Evolutionary conservation across 768 basidiomycete species (phyloP).

Genomic region (Sutorius australiensis): DNA sequence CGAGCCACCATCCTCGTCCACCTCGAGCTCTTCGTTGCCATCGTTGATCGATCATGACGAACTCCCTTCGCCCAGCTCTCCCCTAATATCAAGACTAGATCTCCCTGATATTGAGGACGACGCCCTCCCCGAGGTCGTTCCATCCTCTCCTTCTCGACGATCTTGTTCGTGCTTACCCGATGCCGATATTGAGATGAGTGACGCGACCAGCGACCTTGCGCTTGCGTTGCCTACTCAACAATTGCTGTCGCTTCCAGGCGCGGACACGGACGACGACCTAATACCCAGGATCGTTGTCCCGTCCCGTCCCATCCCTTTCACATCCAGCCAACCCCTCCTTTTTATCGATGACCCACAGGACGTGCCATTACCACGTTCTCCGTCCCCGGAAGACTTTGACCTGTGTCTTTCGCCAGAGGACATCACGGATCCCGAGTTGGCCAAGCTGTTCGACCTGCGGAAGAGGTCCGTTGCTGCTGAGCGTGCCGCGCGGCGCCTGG

Average conservation of each 20-base stretch:
- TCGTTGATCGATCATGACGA: slow-evolving; percentile 26
- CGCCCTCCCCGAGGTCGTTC: slow-evolving; percentile 14
- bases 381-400: slow-evolving; percentile 41
- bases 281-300: slow-evolving; percentile 27
- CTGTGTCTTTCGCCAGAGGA: slow-evolving; percentile 34
- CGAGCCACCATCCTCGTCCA: slow-evolving; percentile 7
- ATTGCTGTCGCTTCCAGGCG: slow-evolving; percentile 40
- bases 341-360: slow-evolving; percentile 42
- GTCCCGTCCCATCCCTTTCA: slow-evolving; percentile 8
- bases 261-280: slow-evolving; percentile 40
- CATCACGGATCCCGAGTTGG: slow-evolving; percentile 36
- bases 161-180: slow-evolving; percentile 30
- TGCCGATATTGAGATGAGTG: slow-evolving; percentile 24
- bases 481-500: slow-evolving; percentile 29
- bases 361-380: slow-evolving; percentile 38
- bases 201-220: slow-evolving; percentile 13
- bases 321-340: slow-evolving; percentile 32
- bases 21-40: slow-evolving; percentile 13
- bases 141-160: slow-evolving; percentile 29
- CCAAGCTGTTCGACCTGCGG: slow-evolving; percentile 39
- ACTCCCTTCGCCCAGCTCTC: slow-evolving; percentile 26
- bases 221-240: slow-evolving; percentile 19
- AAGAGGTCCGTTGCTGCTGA: slow-evolving; percentile 34
- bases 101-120: slow-evolving; percentile 34
- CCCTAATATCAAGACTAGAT: slow-evolving; percentile 28